Conservation (phyloP, 31 red algal species). For the Endocladia muricata region DNA sequence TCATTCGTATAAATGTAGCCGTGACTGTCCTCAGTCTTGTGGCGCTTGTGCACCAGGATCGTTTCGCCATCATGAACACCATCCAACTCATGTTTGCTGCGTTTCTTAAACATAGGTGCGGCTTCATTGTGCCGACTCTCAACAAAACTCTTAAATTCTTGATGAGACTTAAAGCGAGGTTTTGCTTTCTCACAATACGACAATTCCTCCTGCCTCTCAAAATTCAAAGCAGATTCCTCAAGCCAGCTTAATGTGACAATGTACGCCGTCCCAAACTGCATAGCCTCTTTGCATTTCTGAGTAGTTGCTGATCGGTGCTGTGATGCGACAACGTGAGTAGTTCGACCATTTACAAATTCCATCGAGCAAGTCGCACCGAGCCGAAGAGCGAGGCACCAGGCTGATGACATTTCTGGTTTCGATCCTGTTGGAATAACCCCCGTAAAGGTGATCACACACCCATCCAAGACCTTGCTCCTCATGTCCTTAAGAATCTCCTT, state of each 20-base stretch:
- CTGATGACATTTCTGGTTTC: constrained; percentile 15
- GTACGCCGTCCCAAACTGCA: constrained; percentile 42
- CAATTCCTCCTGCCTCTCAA: constrained; percentile 62
- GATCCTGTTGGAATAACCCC: constrained; percentile 64
- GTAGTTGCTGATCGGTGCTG: constrained; percentile 22
- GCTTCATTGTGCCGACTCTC: constrained; percentile 1
- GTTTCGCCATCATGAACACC: not conserved
- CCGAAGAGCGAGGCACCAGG: constrained; percentile 54
- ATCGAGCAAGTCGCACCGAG: constrained; percentile 47
- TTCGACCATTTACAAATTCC: constrained; percentile 44
- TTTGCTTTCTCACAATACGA: constrained; percentile 15
- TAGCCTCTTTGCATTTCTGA: constrained; percentile 54
- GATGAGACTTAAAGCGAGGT: not conserved
- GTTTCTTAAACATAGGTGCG: constrained; percentile 2
- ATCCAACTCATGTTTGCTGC: not conserved
- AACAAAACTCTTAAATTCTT: not conserved
- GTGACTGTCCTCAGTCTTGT: no score
- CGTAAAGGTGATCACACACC: constrained; percentile 81
- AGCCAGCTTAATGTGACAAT: constrained; percentile 60
- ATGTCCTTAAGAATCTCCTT: constrained; percentile 70
- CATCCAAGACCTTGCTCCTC: constrained; percentile 66
- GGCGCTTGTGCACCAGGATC: no score
- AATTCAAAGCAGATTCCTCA: constrained; percentile 44
- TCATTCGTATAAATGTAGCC: no score
- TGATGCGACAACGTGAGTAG: constrained; percentile 62